These are phyloP conservation scores for Dillenia turbinata DNA, from an alignment of 164 flowering plant species.

Conservation along the genomic window DNA sequence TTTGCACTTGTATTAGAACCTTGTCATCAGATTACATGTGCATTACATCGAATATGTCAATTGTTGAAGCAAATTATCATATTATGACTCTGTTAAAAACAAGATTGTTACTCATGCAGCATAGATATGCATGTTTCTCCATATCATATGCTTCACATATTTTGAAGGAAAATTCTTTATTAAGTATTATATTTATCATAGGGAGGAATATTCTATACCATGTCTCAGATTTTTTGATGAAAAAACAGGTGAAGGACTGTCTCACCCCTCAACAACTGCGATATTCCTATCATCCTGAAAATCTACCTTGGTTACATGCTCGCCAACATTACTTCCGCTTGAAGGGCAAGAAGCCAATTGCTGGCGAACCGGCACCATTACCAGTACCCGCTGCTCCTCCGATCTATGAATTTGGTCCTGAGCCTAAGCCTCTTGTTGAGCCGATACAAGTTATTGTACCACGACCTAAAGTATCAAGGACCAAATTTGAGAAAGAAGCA, in stretches of 20 bases:
- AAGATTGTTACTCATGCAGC: no score
- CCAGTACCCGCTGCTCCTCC: background rate
- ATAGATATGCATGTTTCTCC: no score
- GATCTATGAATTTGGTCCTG: conserved; percentile 11
- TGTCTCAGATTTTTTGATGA: no score
- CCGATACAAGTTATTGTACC: conserved; percentile 4
- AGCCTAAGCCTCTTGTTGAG: background rate
- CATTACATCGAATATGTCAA: no score
- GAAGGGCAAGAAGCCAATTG: background rate
- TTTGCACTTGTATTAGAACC: no score
- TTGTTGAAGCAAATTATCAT: no score
- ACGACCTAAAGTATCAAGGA: conserved; percentile 8
- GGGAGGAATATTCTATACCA: no score
- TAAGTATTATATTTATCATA: no score
- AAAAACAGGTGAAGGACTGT: conserved; percentile 14
- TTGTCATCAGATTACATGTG: no score
- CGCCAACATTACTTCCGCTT: background rate
- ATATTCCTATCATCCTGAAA: conserved; percentile 10
- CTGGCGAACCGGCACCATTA: background rate
- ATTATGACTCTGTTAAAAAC: no score
- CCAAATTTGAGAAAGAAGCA: conserved; percentile 10
- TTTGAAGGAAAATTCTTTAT: no score
- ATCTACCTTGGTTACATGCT: conserved; percentile 3
- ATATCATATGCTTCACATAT: no score
- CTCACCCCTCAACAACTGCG: conserved; percentile 6